Percentiles rank a stretch among this genome's conserved stretches.
phyloP scores from a whole-genome alignment of 2,329 filamentous ascomycete genomes.

The Penicillium verrucosum region DNA sequence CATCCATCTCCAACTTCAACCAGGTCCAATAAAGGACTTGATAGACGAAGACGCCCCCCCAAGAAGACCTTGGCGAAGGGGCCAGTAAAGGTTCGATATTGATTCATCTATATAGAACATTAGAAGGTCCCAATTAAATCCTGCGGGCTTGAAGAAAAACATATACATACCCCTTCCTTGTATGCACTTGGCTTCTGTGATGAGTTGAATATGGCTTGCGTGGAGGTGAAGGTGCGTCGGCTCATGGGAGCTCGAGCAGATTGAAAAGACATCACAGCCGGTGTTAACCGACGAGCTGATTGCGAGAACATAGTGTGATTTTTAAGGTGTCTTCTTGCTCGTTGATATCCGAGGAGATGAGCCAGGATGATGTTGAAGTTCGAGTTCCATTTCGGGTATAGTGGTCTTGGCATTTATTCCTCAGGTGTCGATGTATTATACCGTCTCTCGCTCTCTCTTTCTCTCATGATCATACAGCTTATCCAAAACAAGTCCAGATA shows the following conservation, averaged over 20 bases:
- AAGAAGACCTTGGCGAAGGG: constrained; percentile 50
- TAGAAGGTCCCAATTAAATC: not conserved
- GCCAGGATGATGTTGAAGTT: constrained; percentile 15
- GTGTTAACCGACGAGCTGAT: not conserved
- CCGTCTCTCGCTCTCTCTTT: not conserved
- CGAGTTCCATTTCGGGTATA: constrained; percentile 5
- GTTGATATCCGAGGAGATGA: constrained; percentile 2
- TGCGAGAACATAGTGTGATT: constrained; percentile 2
- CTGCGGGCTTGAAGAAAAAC: not conserved
- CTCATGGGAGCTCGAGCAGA: not conserved
- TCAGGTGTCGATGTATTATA: constrained; percentile 2
- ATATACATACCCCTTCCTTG: constrained; percentile 29
- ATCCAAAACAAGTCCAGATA: not conserved
- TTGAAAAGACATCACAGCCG: constrained; percentile 1
- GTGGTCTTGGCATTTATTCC: constrained; percentile 4
- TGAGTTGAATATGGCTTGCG: constrained; percentile 6
- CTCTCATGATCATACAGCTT: not conserved
- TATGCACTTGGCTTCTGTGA: constrained; percentile 17
- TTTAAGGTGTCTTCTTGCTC: not conserved
- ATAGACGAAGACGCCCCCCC: constrained; percentile 47
- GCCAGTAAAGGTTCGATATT: constrained; percentile 40
- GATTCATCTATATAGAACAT: constrained; percentile 32
- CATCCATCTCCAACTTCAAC: constrained; percentile 48
- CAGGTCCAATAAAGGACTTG: constrained; percentile 49
- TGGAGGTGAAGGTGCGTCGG: constrained; percentile 8